These are phyloP conservation scores for Coemansia sp. DNA, from an alignment of 192 early-diverging fungal genomes.

Conservation along the genomic window DNA sequence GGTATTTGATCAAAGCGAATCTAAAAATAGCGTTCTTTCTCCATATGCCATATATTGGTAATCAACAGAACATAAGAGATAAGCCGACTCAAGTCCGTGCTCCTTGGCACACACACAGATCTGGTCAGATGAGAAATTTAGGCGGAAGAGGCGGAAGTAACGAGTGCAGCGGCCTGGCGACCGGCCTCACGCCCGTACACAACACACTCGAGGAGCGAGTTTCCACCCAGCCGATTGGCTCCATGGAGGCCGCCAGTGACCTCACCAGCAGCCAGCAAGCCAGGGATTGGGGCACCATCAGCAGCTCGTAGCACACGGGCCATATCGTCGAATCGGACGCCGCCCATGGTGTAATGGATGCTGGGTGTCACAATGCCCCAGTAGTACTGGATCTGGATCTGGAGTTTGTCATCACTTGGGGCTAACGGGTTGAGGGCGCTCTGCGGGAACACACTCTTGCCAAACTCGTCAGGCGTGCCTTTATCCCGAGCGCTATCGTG, in stretches of 20 bases:
- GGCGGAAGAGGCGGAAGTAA: not conserved
- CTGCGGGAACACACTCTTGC: conserved; percentile 73
- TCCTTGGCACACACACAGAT: not conserved
- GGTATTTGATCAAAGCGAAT: not conserved
- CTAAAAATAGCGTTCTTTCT: not conserved
- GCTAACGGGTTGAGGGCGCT: conserved; percentile 55
- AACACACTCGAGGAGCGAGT: conserved; percentile 92
- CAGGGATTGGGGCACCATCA: conserved; percentile 66
- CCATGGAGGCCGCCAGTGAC: conserved; percentile 96
- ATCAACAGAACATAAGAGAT: not conserved
- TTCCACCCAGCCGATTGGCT: conserved; percentile 94
- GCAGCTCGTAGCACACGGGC: conserved; percentile 41
- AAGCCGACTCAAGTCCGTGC: not conserved
- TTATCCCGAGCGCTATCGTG: conserved; percentile 64
- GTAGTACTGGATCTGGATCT: conserved; percentile 56
- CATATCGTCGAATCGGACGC: conserved; percentile 44
- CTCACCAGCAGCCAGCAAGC: conserved; percentile 90
- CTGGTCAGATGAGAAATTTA: not conserved
- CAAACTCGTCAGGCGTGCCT: conserved; percentile 65
- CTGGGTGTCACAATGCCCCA: conserved; percentile 78
- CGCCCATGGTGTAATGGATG: conserved; percentile 87
- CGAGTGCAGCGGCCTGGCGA: conserved; percentile 34
- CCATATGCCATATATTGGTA: not conserved
- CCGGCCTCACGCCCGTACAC: conserved; percentile 96
- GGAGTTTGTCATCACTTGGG: not conserved